Evolutionary conservation across 805 yeast genomes (phyloP).

Genomic region (Yarrowia sp.): DNA sequence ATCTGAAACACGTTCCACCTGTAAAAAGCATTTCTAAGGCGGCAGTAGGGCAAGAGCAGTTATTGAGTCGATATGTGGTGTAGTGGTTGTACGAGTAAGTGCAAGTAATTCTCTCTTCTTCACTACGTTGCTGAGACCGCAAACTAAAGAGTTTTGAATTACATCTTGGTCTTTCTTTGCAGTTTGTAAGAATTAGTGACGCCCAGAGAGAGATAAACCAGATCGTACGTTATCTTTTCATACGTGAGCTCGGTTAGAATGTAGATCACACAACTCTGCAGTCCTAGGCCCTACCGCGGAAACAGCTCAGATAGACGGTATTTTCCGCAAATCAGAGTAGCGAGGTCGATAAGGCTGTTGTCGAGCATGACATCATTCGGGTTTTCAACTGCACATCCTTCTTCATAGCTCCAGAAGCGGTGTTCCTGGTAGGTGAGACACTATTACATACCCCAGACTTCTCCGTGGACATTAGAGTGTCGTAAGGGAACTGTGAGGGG

Average conservation of each 20-base stretch:
- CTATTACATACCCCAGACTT: neutral
- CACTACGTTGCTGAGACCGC: no score
- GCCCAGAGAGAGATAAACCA: neutral
- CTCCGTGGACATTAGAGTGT: neutral
- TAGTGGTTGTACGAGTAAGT: no score
- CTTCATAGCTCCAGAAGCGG: neutral
- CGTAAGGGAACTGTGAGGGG: no score
- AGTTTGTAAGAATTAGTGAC: neutral
- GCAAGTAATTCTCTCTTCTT: no score
- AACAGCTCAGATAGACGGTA: no score
- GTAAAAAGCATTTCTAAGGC: slow-evolving; percentile 5
- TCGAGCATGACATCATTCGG: neutral
- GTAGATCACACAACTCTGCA: slow-evolving; percentile 1
- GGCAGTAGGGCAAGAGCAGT: neutral
- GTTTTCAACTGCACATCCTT: neutral
- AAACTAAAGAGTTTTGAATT: no score
- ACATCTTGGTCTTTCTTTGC: no score
- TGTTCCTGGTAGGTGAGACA: neutral
- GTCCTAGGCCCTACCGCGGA: no score
- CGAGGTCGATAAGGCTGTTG: no score
- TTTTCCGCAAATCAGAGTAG: no score
- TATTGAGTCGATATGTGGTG: neutral
- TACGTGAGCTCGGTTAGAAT: neutral
- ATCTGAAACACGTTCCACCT: slow-evolving; percentile 5
- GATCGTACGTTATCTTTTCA: neutral